These are phyloP conservation scores for Phtheirospermum japonicum DNA, from an alignment of 257 asterid species.

Conservation along the genomic window DNA sequence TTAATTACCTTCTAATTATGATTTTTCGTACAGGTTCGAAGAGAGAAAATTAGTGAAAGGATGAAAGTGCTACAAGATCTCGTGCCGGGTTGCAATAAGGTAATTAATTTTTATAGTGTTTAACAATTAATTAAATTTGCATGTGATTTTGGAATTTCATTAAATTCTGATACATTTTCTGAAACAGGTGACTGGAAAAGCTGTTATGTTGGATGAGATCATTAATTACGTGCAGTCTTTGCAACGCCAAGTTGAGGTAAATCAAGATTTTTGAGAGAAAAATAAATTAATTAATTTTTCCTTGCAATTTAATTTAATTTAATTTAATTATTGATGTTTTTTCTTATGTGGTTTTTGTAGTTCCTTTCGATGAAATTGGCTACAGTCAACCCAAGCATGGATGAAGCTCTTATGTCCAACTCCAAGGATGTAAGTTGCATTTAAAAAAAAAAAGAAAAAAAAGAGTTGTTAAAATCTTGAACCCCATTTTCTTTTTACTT, in stretches of 20 bases:
- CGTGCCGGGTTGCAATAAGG: conserved; percentile 97
- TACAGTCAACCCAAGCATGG: conserved; percentile 77
- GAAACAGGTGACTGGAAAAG: conserved; percentile 81
- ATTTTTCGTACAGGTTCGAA: conserved; percentile 51
- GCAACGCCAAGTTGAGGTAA: conserved; percentile 89
- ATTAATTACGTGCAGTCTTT: conserved; percentile 85
- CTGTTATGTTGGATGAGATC: conserved; percentile 97
- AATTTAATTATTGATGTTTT: neutral
- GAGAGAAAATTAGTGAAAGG: conserved; percentile 91
- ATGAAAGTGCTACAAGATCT: conserved; percentile 90
- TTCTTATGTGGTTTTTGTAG: conserved; percentile 36
- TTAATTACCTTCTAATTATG: neutral
- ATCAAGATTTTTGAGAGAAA: conserved; percentile 3
- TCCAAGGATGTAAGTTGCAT: conserved; percentile 37
- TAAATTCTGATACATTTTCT: neutral
- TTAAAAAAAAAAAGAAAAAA: too few species aligned
- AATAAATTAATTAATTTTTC: neutral
- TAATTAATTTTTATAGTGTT: conserved; percentile 22
- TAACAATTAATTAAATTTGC: too few species aligned
- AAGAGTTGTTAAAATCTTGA: too few species aligned
- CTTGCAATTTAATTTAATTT: neutral
- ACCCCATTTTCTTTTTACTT: conserved; percentile 11
- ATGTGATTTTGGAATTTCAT: neutral
- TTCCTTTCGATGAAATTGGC: conserved; percentile 90
- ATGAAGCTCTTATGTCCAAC: conserved; percentile 65